Evolutionary conservation across 441 rosid genomes (phyloP).

Genomic region (Raphanus hybrid): DNA sequence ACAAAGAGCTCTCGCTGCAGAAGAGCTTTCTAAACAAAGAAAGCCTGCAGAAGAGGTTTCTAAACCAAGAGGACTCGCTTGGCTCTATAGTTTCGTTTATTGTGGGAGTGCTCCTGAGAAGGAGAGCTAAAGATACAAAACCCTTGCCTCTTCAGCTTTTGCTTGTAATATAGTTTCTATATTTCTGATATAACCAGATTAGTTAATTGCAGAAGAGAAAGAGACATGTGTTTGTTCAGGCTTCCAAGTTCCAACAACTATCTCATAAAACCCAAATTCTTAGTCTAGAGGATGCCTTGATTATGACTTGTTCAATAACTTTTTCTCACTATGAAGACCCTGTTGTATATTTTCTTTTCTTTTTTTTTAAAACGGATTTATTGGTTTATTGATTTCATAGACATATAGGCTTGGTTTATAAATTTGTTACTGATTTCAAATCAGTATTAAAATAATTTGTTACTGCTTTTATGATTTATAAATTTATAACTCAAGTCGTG

Average conservation of each 20-base stretch:
- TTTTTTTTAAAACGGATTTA: neutral
- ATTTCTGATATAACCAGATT: constrained; percentile 23
- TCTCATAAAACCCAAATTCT: constrained; percentile 20
- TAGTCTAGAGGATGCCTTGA: constrained; percentile 13
- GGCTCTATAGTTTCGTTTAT: constrained; percentile 27
- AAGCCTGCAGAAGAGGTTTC: constrained; percentile 9
- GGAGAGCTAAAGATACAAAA: constrained; percentile 4
- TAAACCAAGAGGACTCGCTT: constrained; percentile 37
- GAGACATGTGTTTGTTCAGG: constrained; percentile 3
- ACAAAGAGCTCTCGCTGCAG: neutral
- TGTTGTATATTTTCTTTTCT: neutral
- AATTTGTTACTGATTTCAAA: neutral
- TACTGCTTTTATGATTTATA: neutral
- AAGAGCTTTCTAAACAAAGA: constrained; percentile 11
- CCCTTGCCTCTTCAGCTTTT: constrained; percentile 7
- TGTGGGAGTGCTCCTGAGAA: constrained; percentile 18
- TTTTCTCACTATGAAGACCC: neutral
- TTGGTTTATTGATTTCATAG: neutral
- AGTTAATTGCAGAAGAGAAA: constrained; percentile 18
- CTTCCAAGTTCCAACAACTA: constrained; percentile 21
- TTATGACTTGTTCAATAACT: constrained; percentile 8
- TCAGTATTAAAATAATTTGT: neutral
- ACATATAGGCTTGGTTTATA: neutral
- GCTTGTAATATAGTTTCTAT: constrained; percentile 29
- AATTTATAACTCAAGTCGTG: neutral